phyloP scores from a whole-genome alignment of 2,329 filamentous ascomycete species.

The Ophiostoma ips region DNA sequence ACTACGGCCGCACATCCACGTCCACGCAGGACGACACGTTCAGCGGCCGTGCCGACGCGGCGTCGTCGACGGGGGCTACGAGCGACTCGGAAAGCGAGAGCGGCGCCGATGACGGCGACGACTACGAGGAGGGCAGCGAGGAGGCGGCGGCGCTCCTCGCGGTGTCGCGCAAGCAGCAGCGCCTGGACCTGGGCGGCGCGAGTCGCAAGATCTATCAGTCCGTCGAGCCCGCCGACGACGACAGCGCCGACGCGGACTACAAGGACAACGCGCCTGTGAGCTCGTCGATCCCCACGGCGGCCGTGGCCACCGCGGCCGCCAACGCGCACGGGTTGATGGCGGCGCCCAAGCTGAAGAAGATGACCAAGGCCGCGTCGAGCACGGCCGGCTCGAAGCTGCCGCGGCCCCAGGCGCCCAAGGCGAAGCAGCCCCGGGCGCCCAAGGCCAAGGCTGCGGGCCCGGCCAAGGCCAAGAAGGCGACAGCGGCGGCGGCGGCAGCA shows the following conservation, averaged over 20 bases:
- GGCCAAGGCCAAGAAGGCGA: conserved; percentile 29
- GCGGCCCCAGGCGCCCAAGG: conserved; percentile 8
- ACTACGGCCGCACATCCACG: conserved; percentile 83
- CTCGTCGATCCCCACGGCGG: neutral
- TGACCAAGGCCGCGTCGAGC: conserved; percentile 24
- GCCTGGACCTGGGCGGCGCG: conserved; percentile 30
- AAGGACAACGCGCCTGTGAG: conserved; percentile 28
- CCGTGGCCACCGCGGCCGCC: neutral
- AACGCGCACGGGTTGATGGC: conserved; percentile 18
- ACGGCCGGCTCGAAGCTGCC: conserved; percentile 25
- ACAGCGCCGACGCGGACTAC: conserved; percentile 45
- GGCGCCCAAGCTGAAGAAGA: conserved; percentile 28
- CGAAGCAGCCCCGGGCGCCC: conserved; percentile 43
- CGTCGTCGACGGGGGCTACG: conserved; percentile 74
- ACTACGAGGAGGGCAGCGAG: conserved; percentile 37
- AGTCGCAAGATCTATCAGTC: conserved; percentile 36
- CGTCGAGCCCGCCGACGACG: conserved; percentile 33
- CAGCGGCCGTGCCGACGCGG: conserved; percentile 73
- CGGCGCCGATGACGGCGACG: conserved; percentile 55
- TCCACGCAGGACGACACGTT: conserved; percentile 90
- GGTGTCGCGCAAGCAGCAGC: conserved; percentile 40
- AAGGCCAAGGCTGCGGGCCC: conserved; percentile 26
- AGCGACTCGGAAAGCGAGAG: conserved; percentile 62
- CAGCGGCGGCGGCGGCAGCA: too few relatives aligned
- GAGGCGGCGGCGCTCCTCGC: conserved; percentile 38